phyloP scores from a whole-genome alignment of 768 basidiomycete genomes.

The Hemileccinum rubropunctum region DNA sequence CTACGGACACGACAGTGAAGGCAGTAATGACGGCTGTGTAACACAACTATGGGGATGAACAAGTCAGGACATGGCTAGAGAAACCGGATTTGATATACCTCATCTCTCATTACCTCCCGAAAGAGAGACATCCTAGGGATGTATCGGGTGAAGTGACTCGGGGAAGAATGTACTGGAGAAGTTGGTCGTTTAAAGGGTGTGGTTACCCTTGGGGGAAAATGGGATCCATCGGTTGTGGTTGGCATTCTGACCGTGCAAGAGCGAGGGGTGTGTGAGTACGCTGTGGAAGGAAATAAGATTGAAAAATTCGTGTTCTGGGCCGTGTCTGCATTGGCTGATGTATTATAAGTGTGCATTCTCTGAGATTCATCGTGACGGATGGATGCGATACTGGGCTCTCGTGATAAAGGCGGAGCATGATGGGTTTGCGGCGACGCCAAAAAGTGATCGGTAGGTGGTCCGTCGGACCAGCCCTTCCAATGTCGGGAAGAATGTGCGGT shows the following conservation, averaged over 20 bases:
- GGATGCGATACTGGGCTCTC: conserved; percentile 6
- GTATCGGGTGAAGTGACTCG: conserved; percentile 45
- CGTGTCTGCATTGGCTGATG: background rate
- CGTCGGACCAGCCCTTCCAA: conserved; percentile 55
- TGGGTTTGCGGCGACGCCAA: background rate
- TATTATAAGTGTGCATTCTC: background rate
- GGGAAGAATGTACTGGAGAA: conserved; percentile 30
- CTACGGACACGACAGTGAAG: conserved; percentile 45
- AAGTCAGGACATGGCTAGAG: background rate
- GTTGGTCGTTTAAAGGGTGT: conserved; percentile 8
- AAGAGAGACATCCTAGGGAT: conserved; percentile 55
- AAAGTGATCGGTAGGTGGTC: conserved; percentile 27
- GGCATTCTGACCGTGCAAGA: conserved; percentile 18
- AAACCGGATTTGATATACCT: conserved; percentile 41
- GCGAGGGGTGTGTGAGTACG: conserved; percentile 4
- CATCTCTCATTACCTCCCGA: conserved; percentile 56
- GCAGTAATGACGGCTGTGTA: conserved; percentile 55
- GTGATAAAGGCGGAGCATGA: conserved; percentile 1
- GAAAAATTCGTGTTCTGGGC: background rate
- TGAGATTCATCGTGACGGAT: background rate
- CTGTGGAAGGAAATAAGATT: conserved; percentile 5
- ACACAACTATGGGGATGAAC: conserved; percentile 37
- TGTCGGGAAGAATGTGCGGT: conserved; percentile 5
- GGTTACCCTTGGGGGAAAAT: conserved; percentile 10
- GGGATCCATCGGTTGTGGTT: conserved; percentile 4